Base-by-base conservation (phyloP, 495 filamentous ascomycete species). In the Pyronema domesticum region DNA sequence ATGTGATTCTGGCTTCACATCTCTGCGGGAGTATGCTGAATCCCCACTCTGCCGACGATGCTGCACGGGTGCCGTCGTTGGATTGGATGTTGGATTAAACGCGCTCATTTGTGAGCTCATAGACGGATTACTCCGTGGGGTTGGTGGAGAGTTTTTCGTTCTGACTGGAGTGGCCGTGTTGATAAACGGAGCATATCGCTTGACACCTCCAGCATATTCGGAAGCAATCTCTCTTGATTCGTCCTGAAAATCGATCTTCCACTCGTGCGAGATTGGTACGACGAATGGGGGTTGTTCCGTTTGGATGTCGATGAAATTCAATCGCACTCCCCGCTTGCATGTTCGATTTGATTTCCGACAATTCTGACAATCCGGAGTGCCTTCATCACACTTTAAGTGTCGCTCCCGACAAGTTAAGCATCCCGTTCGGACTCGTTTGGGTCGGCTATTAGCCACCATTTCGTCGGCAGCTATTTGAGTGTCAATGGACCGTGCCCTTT, bases 221-320 rank as follows among this genome's bases (percentile, higher is more conserved):
- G 85, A 88, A 7, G 91, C 91, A 63, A 96, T 94, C 45, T 83
- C 74, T 35, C 89, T 77, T 23, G 88, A 95, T 59, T 96, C 88
- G 63, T 96, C 91, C 57, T 82, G 75, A 58, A 98, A 94, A 51
- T 73, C 61, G 6, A 81, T 78, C 62, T 76, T 75, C 75, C 82
- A 85, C 11, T 85, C 80, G 3, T 74, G 66, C 5, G 80, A 76
- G 1, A 73, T 78, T 17, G 75, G 73, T 45, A 82, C 64, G 40
- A 76, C 70, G 23, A 30, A 30, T 0, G 85, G 85, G 35, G 86
- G 86, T 10, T 72, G 73, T 60, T 81, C 77, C 45, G 80, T 79
- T 53, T 82, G 79, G 7, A 80, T 85, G 62, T 95, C 89, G 58
- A 94, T 89, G 62, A 94, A 98, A 65, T 96, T 98, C 40, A 98